These are phyloP conservation scores for Gonium pectorale DNA, from an alignment of 139 green algal species.

Conservation along the genomic window DNA sequence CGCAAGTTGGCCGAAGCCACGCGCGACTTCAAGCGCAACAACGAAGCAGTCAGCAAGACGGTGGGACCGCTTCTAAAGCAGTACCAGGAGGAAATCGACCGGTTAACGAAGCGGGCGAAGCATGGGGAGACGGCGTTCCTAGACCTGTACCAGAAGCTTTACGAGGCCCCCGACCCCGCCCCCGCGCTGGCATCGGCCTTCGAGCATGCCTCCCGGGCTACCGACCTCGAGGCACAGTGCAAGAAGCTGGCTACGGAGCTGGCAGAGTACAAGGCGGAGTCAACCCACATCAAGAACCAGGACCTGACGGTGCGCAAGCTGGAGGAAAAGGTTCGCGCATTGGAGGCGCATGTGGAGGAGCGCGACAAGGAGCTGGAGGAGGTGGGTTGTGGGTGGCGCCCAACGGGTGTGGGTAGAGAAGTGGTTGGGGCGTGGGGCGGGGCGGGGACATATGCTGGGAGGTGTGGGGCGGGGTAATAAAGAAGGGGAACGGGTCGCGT, in stretches of 20 bases:
- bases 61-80: constrained; percentile 84
- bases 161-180: constrained; percentile 94
- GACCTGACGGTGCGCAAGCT: constrained; percentile 86
- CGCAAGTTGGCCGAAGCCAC: constrained; percentile 63
- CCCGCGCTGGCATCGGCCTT: constrained; percentile 70
- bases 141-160: constrained; percentile 92
- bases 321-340: constrained; percentile 68
- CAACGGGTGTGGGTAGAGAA: background rate
- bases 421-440: too few relatives aligned
- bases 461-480: too few relatives aligned
- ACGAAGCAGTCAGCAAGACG: constrained; percentile 42
- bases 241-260: constrained; percentile 75
- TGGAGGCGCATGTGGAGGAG: constrained; percentile 68
- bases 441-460: background rate
- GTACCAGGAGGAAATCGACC: constrained; percentile 95
- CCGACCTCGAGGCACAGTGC: constrained; percentile 74
- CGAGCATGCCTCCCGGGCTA: constrained; percentile 61
- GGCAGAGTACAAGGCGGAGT: constrained; percentile 87
- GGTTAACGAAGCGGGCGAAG: constrained; percentile 73
- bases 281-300: constrained; percentile 86
- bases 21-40: constrained; percentile 61
- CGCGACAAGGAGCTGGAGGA: constrained; percentile 49
- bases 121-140: constrained; percentile 51
- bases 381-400: background rate
- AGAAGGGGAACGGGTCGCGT: too few relatives aligned